Conservation (phyloP, 148 eudicot species). For the Rhododendron griersonianum region DNA sequence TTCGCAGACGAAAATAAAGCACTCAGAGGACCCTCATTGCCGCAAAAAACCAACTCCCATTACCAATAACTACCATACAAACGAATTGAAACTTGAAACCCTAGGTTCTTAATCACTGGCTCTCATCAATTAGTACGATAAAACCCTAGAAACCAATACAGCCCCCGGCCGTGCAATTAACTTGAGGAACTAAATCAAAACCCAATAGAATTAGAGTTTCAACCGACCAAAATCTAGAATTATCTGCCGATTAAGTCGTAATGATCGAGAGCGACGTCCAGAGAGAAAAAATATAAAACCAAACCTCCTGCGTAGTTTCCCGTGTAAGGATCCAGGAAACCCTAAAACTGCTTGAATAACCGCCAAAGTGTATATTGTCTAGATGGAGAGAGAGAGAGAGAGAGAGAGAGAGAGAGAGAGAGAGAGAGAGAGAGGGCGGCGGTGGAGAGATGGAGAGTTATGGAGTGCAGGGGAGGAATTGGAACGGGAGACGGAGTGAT, state of each 20-base stretch:
- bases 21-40: slow-evolving; percentile 14
- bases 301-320: slow-evolving; percentile 7
- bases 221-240: not conserved
- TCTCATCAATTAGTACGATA: not conserved
- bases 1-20: slow-evolving; percentile 12
- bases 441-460: not conserved
- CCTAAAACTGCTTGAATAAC: slow-evolving; percentile 19
- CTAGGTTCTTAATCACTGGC: not conserved
- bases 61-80: not conserved
- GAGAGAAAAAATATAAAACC: not conserved
- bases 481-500: slow-evolving; percentile 3
- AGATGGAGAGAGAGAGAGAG: not conserved
- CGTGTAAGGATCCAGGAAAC: slow-evolving; percentile 14
- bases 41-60: not conserved
- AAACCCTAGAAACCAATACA: slow-evolving; percentile 4
- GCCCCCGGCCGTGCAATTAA: not conserved
- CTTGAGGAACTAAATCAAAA: not conserved
- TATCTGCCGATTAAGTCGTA: not conserved
- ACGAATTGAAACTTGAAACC: not conserved
- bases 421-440: not conserved
- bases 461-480: slow-evolving; percentile 8
- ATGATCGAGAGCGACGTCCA: not conserved
- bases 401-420: not conserved
- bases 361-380: not conserved
- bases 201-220: slow-evolving; percentile 7